Percentiles rank a stretch among this genome's conserved stretches.
Evolutionary conservation across 192 early-diverging fungal genomes (phyloP).

Genomic region (Gaertneriomyces sp.): DNA sequence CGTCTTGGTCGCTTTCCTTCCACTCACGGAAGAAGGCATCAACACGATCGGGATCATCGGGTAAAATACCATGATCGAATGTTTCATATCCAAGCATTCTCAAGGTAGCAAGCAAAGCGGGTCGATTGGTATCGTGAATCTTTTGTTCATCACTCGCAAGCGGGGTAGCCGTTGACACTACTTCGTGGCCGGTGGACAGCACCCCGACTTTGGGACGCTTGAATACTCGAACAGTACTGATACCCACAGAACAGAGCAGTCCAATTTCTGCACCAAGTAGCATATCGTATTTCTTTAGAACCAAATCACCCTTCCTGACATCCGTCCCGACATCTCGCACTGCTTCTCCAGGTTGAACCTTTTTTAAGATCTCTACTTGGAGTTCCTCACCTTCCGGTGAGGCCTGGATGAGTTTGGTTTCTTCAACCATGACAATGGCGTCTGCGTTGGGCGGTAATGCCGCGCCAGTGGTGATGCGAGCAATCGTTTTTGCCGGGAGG

Average conservation of each 20-base stretch:
- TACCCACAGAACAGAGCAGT: slow-evolving; percentile 73
- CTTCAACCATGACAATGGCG: slow-evolving; percentile 97
- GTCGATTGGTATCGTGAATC: slow-evolving; percentile 85
- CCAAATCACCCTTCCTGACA: slow-evolving; percentile 54
- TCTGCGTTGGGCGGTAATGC: slow-evolving; percentile 76
- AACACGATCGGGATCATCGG: slow-evolving; percentile 46
- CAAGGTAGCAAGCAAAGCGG: slow-evolving; percentile 67
- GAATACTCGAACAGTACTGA: slow-evolving; percentile 40
- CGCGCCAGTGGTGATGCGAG: slow-evolving; percentile 80
- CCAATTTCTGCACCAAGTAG: slow-evolving; percentile 77
- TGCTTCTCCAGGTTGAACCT: slow-evolving; percentile 48
- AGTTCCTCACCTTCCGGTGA: slow-evolving; percentile 58
- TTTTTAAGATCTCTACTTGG: slow-evolving; percentile 42
- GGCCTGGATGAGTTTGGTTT: slow-evolving; percentile 67
- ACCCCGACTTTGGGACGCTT: slow-evolving; percentile 67
- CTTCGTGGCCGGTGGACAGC: slow-evolving; percentile 87
- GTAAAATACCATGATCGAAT: slow-evolving; percentile 70
- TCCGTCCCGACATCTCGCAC: slow-evolving; percentile 84
- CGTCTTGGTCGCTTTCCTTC: slow-evolving; percentile 58
- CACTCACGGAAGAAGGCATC: slow-evolving; percentile 1
- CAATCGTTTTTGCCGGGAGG: slow-evolving; percentile 57
- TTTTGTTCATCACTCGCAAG: slow-evolving; percentile 18
- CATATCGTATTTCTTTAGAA: slow-evolving; percentile 54
- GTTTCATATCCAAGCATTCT: slow-evolving; percentile 56
- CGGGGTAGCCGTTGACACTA: slow-evolving; percentile 50